Percentiles rank a stretch among this genome's conserved stretches.
phyloP scores from a whole-genome alignment of 495 filamentous ascomycete genomes.

The Podospora pseudopauciseta region DNA sequence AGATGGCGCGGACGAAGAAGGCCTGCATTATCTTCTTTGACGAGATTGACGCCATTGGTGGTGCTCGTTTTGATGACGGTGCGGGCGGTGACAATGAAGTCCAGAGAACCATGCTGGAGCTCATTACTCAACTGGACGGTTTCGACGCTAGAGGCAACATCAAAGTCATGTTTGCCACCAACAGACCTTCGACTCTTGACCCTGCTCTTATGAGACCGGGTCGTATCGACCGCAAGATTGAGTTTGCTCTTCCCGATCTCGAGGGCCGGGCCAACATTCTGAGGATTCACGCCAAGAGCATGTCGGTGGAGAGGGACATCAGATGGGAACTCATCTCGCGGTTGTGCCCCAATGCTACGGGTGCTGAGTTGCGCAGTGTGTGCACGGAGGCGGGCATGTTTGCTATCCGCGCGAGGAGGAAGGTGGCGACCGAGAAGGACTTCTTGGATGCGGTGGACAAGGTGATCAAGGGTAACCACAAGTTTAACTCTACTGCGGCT shows the following conservation, averaged over 20 bases:
- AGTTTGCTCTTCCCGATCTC: constrained; percentile 94
- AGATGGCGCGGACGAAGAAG: constrained; percentile 99
- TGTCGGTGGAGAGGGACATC: constrained; percentile 98
- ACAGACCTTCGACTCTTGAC: constrained; percentile 91
- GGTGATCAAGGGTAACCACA: constrained; percentile 98
- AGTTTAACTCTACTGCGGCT: constrained; percentile 98
- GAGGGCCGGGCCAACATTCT: constrained; percentile 97
- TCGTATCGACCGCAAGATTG: constrained; percentile 97
- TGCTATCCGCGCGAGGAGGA: constrained; percentile 90
- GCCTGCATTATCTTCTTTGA: constrained; percentile 99
- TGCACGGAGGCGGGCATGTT: constrained; percentile 99
- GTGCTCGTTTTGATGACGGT: constrained; percentile 97
- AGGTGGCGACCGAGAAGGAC: constrained; percentile 99
- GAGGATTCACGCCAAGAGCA: constrained; percentile 97
- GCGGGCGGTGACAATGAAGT: constrained; percentile 98
- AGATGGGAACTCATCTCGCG: constrained; percentile 97
- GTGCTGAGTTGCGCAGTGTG: constrained; percentile 89
- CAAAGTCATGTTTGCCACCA: constrained; percentile 99
- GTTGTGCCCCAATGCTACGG: constrained; percentile 94
- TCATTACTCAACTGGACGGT: constrained; percentile 96
- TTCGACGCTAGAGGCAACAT: constrained; percentile 98
- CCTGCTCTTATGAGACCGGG: constrained; percentile 95
- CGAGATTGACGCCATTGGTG: constrained; percentile 96
- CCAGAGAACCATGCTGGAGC: constrained; percentile 97
- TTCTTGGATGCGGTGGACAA: constrained; percentile 97